These are phyloP conservation scores for Evansstolkia leycettana DNA, from an alignment of 495 filamentous ascomycete genomes.

Conservation along the genomic window DNA sequence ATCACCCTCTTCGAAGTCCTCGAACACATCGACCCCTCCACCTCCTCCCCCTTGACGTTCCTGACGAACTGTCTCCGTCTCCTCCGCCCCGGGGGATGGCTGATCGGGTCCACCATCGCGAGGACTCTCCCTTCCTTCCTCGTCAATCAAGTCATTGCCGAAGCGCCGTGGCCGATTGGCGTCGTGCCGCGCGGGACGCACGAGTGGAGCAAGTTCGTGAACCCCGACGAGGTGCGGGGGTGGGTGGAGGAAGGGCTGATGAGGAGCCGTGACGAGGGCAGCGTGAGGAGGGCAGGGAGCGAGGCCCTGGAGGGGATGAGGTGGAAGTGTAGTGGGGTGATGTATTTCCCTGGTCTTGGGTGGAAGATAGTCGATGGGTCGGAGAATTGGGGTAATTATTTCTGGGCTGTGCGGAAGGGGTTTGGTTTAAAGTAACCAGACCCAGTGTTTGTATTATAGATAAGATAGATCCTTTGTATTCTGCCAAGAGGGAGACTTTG, in stretches of 20 bases:
- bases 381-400: conserved; percentile 91
- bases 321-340: conserved; percentile 56
- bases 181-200: conserved; percentile 90
- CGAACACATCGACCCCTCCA: conserved; percentile 58
- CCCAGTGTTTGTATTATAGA: no score
- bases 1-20: conserved; percentile 88
- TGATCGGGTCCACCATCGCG: conserved; percentile 83
- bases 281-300: conserved; percentile 36
- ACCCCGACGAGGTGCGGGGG: conserved; percentile 62
- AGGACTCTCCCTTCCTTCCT: conserved; percentile 77
- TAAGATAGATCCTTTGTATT: no score
- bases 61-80: conserved; percentile 54
- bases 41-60: conserved; percentile 53
- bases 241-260: conserved; percentile 36
- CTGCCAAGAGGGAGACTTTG: no score
- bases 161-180: conserved; percentile 61
- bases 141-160: conserved; percentile 83
- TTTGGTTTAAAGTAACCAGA: no score
- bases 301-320: conserved; percentile 34
- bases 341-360: conserved; percentile 82
- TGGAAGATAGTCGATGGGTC: conserved; percentile 78
- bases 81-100: conserved; percentile 83
- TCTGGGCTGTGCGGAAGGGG: conserved; percentile 72
- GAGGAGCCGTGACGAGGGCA: conserved; percentile 21
- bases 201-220: conserved; percentile 92